These are phyloP conservation scores for Gossypium lobatum DNA, from an alignment of 441 rosid species.

Conservation along the genomic window DNA sequence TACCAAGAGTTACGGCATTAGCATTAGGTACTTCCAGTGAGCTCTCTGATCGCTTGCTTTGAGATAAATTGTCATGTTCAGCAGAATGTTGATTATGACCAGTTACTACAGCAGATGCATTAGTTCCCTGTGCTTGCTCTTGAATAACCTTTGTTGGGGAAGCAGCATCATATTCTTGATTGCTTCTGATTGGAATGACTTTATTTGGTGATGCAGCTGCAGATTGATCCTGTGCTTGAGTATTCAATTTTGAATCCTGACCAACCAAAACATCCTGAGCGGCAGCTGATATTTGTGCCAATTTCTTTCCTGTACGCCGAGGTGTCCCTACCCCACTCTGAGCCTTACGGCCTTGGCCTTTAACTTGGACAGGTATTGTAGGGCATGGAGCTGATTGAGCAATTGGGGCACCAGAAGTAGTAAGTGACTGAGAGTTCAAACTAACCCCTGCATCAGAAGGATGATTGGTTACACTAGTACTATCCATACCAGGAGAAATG, in stretches of 20 bases:
- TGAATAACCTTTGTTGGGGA: slow-evolving; percentile 26
- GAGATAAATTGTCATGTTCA: slow-evolving; percentile 23
- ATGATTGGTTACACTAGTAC: slow-evolving; percentile 20
- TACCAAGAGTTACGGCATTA: slow-evolving; percentile 25
- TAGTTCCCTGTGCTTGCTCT: slow-evolving; percentile 25
- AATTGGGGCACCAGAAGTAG: slow-evolving; percentile 26
- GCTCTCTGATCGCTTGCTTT: slow-evolving; percentile 20
- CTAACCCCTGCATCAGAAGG: slow-evolving; percentile 30
- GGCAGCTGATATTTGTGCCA: slow-evolving; percentile 26
- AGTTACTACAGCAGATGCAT: slow-evolving; percentile 10
- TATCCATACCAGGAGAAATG: slow-evolving; percentile 25
- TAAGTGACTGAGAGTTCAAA: slow-evolving; percentile 30
- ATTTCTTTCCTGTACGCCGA: slow-evolving; percentile 70
- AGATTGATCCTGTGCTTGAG: slow-evolving; percentile 25
- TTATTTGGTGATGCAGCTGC: slow-evolving; percentile 27
- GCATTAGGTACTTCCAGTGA: slow-evolving; percentile 21
- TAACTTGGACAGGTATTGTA: slow-evolving; percentile 31
- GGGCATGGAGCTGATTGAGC: slow-evolving; percentile 27
- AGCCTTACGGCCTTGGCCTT: slow-evolving; percentile 49
- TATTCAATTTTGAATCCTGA: slow-evolving; percentile 37
- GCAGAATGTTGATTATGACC: slow-evolving; percentile 21
- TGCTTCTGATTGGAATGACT: slow-evolving; percentile 24
- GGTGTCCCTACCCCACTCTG: slow-evolving; percentile 50
- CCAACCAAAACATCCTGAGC: slow-evolving; percentile 47
- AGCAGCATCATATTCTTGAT: slow-evolving; percentile 30